A percentile compares a stretch with the other conserved stretches of the same genome.
Conservation (phyloP, 2,329 filamentous ascomycete species). For the Claviceps arundinis region DNA sequence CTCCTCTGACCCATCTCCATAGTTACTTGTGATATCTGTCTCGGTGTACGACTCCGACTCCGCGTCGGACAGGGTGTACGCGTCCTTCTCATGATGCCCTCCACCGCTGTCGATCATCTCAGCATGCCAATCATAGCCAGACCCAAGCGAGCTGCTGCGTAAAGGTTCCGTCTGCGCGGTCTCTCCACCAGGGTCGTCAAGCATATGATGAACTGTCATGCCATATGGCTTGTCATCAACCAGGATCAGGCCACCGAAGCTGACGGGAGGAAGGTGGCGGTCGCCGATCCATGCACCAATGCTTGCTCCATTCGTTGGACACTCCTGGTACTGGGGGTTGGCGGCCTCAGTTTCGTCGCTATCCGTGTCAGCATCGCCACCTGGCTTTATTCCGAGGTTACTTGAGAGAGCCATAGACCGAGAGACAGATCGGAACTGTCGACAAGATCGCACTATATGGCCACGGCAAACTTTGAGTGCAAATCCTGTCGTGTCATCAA, state of each 20-base stretch:
- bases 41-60: slow-evolving; percentile 42
- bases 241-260: slow-evolving; percentile 75
- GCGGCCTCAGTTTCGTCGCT: slow-evolving; percentile 28
- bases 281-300: slow-evolving; percentile 83
- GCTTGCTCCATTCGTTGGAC: slow-evolving; percentile 74
- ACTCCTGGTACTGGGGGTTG: slow-evolving; percentile 67
- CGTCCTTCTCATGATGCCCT: slow-evolving; percentile 36
- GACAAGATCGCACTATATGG: slow-evolving; percentile 49
- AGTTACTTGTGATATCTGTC: slow-evolving; percentile 39
- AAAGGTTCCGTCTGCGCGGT: slow-evolving; percentile 16
- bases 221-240: slow-evolving; percentile 78
- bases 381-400: slow-evolving; percentile 6
- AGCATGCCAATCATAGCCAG: slow-evolving; percentile 28
- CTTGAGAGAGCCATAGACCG: slow-evolving; percentile 18
- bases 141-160: slow-evolving; percentile 26
- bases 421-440: slow-evolving; percentile 19
- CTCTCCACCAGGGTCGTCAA: slow-evolving; percentile 54
- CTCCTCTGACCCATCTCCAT: slow-evolving; percentile 33
- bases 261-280: slow-evolving; percentile 78
- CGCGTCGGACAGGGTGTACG: slow-evolving; percentile 48
- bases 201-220: slow-evolving; percentile 95
- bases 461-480: slow-evolving; percentile 61
- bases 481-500: slow-evolving; percentile 48
- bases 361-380: slow-evolving; percentile 25
- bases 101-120: slow-evolving; percentile 29